phyloP scores from a whole-genome alignment of 2,329 filamentous ascomycete genomes.

The Samsoniella hepiali region DNA sequence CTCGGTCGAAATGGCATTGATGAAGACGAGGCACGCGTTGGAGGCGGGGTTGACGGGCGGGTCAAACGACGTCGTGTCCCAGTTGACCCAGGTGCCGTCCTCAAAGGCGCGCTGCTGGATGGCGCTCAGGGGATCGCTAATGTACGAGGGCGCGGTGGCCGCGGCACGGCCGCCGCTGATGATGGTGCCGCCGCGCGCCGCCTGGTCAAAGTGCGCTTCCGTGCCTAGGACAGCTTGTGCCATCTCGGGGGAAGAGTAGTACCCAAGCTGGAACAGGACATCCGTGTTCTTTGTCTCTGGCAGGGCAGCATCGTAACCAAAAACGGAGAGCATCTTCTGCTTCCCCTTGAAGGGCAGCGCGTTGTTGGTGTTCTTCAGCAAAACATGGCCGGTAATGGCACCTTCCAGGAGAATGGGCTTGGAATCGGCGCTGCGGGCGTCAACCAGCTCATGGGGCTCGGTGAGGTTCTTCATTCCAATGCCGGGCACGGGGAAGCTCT shows the following conservation, averaged over 20 bases:
- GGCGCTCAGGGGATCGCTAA: slow-evolving; percentile 52
- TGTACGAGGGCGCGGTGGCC: slow-evolving; percentile 48
- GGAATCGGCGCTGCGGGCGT: slow-evolving; percentile 48
- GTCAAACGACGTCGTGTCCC: slow-evolving; percentile 35
- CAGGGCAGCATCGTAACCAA: slow-evolving; percentile 61
- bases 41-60: slow-evolving; percentile 36
- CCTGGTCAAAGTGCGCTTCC: slow-evolving; percentile 45
- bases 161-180: slow-evolving; percentile 51
- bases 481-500: slow-evolving; percentile 43
- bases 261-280: slow-evolving; percentile 42
- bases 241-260: slow-evolving; percentile 47
- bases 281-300: slow-evolving; percentile 48
- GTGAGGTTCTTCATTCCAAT: slow-evolving; percentile 61
- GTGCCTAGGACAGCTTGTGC: slow-evolving; percentile 41
- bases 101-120: slow-evolving; percentile 51
- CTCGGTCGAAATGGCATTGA: slow-evolving; percentile 75
- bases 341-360: slow-evolving; percentile 59
- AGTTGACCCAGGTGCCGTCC: slow-evolving; percentile 57
- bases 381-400: slow-evolving; percentile 63
- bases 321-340: slow-evolving; percentile 54
- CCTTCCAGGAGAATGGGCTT: slow-evolving; percentile 46
- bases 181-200: slow-evolving; percentile 50
- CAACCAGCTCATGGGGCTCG: slow-evolving; percentile 42
- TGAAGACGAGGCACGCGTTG: slow-evolving; percentile 76
- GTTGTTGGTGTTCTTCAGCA: slow-evolving; percentile 69